A percentile compares a stretch with the other conserved stretches of the same genome.
phyloP scores from a whole-genome alignment of 1,284 basidiomycete species.

The Omphalotus olearius region DNA sequence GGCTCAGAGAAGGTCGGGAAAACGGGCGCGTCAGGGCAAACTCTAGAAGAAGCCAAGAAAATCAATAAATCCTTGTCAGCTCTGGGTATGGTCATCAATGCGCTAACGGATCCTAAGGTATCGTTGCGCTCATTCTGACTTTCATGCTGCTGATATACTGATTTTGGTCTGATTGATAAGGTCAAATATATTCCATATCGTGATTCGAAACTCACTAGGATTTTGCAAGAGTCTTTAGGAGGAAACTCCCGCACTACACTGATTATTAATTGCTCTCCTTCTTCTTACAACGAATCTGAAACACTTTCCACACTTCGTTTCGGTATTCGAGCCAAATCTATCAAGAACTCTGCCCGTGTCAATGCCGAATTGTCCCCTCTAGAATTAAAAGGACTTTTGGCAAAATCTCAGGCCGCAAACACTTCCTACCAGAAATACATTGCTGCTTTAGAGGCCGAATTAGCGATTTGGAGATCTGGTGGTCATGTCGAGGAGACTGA shows the following conservation, averaged over 20 bases:
- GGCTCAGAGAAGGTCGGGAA: slow-evolving; percentile 99
- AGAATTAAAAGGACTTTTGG: slow-evolving; percentile 90
- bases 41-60: slow-evolving; percentile 99
- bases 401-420: slow-evolving; percentile 87
- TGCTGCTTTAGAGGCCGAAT: slow-evolving; percentile 85
- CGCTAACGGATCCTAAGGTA: slow-evolving; percentile 92
- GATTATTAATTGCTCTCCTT: slow-evolving; percentile 99
- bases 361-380: slow-evolving; percentile 97
- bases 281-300: slow-evolving; percentile 94
- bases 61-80: slow-evolving; percentile 99
- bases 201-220: slow-evolving; percentile 98
- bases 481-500: slow-evolving; percentile 83
- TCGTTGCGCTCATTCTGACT: slow-evolving; percentile 22
- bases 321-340: slow-evolving; percentile 98
- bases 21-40: slow-evolving; percentile 98
- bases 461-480: slow-evolving; percentile 88
- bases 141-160: slow-evolving; percentile 5
- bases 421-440: slow-evolving; percentile 86
- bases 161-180: slow-evolving; percentile 36
- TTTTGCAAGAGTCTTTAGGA: slow-evolving; percentile 98
- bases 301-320: slow-evolving; percentile 97
- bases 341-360: slow-evolving; percentile 99
- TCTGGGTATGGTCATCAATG: slow-evolving; percentile 99
- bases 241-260: slow-evolving; percentile 98
- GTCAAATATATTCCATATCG: slow-evolving; percentile 98